Evolutionary conservation across 441 rosid genomes (phyloP).

Genomic region (Biscutella auriculata): DNA sequence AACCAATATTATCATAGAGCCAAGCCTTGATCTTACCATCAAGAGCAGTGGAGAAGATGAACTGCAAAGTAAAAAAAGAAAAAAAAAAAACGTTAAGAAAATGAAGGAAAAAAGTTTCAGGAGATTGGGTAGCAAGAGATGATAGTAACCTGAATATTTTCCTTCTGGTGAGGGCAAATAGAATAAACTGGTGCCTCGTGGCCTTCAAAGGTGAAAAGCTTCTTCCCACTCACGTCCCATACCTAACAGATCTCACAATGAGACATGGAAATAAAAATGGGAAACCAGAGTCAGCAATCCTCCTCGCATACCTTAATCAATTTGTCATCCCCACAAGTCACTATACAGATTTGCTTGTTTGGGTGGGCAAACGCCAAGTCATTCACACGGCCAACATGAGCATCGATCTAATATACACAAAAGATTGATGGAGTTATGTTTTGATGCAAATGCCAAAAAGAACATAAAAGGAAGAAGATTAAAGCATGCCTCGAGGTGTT

Average conservation of each 20-base stretch:
- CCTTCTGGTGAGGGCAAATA: slow-evolving; percentile 73
- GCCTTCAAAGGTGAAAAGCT: slow-evolving; percentile 63
- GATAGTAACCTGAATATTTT: slow-evolving; percentile 49
- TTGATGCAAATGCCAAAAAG: background rate
- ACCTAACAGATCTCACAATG: slow-evolving; percentile 31
- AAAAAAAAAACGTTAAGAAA: background rate
- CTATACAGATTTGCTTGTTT: slow-evolving; percentile 42
- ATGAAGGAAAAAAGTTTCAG: background rate
- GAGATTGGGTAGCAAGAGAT: background rate
- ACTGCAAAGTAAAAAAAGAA: slow-evolving; percentile 33
- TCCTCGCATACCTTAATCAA: slow-evolving; percentile 41
- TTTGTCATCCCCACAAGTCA: slow-evolving; percentile 82
- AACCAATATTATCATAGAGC: slow-evolving; percentile 72
- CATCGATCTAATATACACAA: slow-evolving; percentile 38
- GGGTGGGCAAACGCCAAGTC: slow-evolving; percentile 58
- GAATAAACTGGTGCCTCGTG: slow-evolving; percentile 91
- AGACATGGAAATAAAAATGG: background rate
- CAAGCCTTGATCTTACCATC: slow-evolving; percentile 93
- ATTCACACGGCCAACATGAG: slow-evolving; percentile 52
- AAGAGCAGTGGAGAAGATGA: slow-evolving; percentile 75
- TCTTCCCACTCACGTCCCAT: slow-evolving; percentile 57
- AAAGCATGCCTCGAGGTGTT: slow-evolving; percentile 44
- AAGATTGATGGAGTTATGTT: background rate
- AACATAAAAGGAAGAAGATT: background rate
- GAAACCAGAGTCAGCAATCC: background rate